Evolutionary conservation across 2,329 filamentous ascomycete genomes (phyloP).

Genomic region (Neofusicoccum kwambonambiense): DNA sequence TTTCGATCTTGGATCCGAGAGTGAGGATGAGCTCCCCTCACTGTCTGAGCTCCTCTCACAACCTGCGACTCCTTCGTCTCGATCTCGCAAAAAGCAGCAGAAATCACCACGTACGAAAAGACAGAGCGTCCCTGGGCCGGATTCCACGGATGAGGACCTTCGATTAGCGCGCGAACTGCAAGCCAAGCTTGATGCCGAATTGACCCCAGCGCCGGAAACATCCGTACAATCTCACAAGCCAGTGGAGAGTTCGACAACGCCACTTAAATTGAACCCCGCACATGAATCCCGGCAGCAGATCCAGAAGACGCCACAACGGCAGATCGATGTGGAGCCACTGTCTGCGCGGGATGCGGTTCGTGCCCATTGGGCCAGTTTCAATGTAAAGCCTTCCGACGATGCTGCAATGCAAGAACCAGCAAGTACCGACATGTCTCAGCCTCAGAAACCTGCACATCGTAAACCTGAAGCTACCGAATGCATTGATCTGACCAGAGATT

Average conservation of each 20-base stretch:
- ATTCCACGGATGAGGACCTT: background rate
- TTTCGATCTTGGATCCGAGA: background rate
- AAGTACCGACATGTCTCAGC: background rate
- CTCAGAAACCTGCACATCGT: background rate
- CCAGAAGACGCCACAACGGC: background rate
- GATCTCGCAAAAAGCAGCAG: background rate
- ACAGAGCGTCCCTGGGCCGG: background rate
- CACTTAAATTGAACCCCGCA: background rate
- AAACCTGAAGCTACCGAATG: background rate
- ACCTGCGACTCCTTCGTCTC: background rate
- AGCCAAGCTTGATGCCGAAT: background rate
- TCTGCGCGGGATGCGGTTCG: background rate
- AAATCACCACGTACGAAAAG: background rate
- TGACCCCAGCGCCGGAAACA: background rate
- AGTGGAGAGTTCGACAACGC: background rate
- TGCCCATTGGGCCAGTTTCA: background rate
- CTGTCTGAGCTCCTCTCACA: background rate
- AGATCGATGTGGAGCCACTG: background rate
- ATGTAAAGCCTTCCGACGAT: background rate
- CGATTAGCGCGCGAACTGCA: background rate
- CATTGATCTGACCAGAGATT: slow-evolving; percentile 4
- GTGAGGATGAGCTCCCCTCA: slow-evolving; percentile 3
- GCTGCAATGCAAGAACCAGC: background rate
- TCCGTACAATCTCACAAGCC: background rate
- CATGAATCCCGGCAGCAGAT: background rate